Percentiles rank a stretch among this genome's conserved stretches.
These are phyloP conservation scores for Agrocybe praecox DNA, from an alignment of 768 basidiomycete genomes.

Conservation along the genomic window DNA sequence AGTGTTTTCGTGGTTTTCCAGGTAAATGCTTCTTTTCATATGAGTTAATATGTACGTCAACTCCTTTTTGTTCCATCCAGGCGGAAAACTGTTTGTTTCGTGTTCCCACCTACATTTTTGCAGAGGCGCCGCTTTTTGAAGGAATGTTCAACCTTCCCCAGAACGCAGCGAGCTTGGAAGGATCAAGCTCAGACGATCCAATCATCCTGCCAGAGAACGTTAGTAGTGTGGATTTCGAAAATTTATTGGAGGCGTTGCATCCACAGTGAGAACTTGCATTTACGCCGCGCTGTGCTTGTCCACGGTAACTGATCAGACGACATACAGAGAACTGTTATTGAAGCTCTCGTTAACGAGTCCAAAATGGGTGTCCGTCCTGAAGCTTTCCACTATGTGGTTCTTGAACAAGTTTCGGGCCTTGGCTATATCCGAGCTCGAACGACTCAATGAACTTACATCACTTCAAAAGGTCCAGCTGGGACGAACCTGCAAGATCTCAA, in stretches of 20 bases:
- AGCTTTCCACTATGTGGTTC: slow-evolving; percentile 5
- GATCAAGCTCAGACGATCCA: neutral
- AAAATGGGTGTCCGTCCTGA: neutral
- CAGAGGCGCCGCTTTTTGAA: no score
- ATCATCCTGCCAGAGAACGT: neutral
- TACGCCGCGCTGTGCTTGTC: neutral
- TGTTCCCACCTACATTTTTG: no score
- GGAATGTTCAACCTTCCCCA: no score
- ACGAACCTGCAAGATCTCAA: slow-evolving; percentile 1
- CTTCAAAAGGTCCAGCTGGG: slow-evolving; percentile 23
- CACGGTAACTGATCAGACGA: neutral
- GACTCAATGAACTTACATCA: neutral
- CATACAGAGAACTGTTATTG: neutral
- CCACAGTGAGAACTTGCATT: neutral
- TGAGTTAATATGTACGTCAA: no score
- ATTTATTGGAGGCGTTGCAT: neutral
- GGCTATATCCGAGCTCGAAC: slow-evolving; percentile 1
- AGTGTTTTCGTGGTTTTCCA: no score
- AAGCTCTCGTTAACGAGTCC: neutral
- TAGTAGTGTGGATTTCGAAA: neutral
- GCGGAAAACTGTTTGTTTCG: no score
- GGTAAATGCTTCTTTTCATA: no score
- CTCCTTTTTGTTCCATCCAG: no score
- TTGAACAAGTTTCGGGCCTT: neutral
- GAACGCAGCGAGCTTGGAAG: no score